Base-by-base conservation (phyloP, 169 alveolate species). In the Plasmodium knowlesi region DNA sequence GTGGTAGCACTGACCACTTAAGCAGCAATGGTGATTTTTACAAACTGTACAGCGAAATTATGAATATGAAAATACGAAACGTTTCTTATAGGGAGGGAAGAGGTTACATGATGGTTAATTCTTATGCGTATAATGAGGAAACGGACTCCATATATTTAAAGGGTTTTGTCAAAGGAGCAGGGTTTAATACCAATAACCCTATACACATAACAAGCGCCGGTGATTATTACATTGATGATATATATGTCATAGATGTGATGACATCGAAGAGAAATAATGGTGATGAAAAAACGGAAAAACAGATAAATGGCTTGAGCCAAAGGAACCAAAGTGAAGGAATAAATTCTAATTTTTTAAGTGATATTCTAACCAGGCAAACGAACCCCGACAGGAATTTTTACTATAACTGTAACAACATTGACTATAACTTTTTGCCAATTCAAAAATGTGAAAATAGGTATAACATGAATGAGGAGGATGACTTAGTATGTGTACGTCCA, bases 131-230 rank as follows among this genome's bases (percentile, higher is more conserved):
- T 78, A 95, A 96, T 43, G 57, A 83, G 14, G 34, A 70, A 8
- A 50, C 82, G 28, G 95, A 92, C 81, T 92, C 92, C 39, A 25
- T 96, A 32, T 83, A 76, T 46, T 43, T 96, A 39, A 95, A 92
- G 70, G 98, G 98, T 4, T 96, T 95, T 76, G 96, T 93, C n/a
- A 95, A 92, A 41, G 97, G 97, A 30, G 73, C 93, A 25, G 98
- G 98, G 5, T 96, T 96, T 72, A 96, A 96, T 73, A 93, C 83
- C 43, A 34, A 82, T 5, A 95, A 95, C 71, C 96, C 97, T 39
- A 83, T 96, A 43, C 98, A 96, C 80, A 92, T 96, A 70, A 96
- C 98, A 12, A 84, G 88, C 9, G 25, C 95, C 22, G 98, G 98
- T 1, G 98, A 96, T 53, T 96, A 91, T 50, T 41, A 95, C 54